Conservation (phyloP, 495 filamentous ascomycete genomes). For the Parachaetomium inaequale region DNA sequence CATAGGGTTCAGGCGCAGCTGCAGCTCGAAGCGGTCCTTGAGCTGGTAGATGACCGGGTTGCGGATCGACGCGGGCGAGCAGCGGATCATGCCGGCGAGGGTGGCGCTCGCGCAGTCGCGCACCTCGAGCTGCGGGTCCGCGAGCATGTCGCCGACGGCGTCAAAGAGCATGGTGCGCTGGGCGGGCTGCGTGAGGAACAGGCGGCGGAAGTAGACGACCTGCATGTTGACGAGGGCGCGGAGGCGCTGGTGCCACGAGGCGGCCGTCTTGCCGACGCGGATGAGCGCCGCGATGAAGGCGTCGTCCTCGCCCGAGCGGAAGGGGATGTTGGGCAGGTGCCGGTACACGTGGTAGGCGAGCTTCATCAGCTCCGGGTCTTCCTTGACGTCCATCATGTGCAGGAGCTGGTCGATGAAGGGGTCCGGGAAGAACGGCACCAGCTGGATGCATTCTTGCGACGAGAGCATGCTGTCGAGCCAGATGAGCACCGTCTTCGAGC, state of each 20-base stretch:
- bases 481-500: slow-evolving; percentile 89
- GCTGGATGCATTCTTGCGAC: slow-evolving; percentile 86
- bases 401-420: slow-evolving; percentile 86
- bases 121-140: slow-evolving; percentile 89
- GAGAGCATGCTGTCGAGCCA: slow-evolving; percentile 93
- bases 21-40: slow-evolving; percentile 72
- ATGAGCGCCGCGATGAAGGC: slow-evolving; percentile 82
- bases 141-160: slow-evolving; percentile 89
- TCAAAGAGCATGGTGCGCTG: slow-evolving; percentile 80
- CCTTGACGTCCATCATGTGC: slow-evolving; percentile 99
- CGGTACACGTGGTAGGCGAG: slow-evolving; percentile 97
- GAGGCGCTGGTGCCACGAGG: slow-evolving; percentile 95
- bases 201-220: slow-evolving; percentile 94
- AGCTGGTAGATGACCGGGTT: slow-evolving; percentile 69
- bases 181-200: slow-evolving; percentile 80
- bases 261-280: slow-evolving; percentile 77
- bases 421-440: slow-evolving; percentile 86
- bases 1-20: slow-evolving; percentile 74
- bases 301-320: slow-evolving; percentile 77
- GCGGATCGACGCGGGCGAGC: slow-evolving; percentile 80
- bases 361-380: slow-evolving; percentile 92
- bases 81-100: slow-evolving; percentile 95
- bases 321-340: slow-evolving; percentile 93
- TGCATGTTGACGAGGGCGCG: slow-evolving; percentile 99
- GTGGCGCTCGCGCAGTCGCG: slow-evolving; percentile 88